These are phyloP conservation scores for Ophiognomonia clavigignenti-juglandacearum DNA, from an alignment of 2,329 filamentous ascomycete species.

Conservation along the genomic window DNA sequence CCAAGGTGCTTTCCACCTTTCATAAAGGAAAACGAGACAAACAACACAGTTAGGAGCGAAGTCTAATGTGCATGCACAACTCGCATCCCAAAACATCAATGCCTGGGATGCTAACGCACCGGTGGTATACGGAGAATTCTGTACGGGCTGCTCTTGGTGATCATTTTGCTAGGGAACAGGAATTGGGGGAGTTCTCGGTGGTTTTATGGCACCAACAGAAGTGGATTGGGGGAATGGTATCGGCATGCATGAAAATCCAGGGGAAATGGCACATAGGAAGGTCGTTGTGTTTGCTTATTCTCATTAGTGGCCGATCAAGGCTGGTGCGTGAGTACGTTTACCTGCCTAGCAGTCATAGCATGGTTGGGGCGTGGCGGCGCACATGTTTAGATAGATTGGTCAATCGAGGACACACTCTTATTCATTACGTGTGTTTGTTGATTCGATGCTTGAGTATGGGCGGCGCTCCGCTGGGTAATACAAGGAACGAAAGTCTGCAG, in stretches of 20 bases:
- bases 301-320: not conserved
- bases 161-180: conserved; percentile 7
- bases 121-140: not conserved
- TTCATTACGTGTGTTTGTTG: too few relatives aligned
- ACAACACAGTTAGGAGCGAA: not conserved
- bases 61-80: not conserved
- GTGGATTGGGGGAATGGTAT: conserved; percentile 1
- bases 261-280: not conserved
- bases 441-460: too few relatives aligned
- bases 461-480: too few relatives aligned
- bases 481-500: too few relatives aligned
- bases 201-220: conserved; percentile 5
- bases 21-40: conserved; percentile 40
- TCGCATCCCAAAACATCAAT: not conserved
- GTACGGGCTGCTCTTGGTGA: conserved; percentile 1
- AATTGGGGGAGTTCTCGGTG: conserved; percentile 6
- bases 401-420: conserved; percentile 7
- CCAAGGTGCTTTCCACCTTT: conserved; percentile 95
- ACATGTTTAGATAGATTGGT: conserved; percentile 16
- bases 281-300: conserved; percentile 7
- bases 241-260: conserved; percentile 12
- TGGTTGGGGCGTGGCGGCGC: conserved; percentile 9
- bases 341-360: not conserved
- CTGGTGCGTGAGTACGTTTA: conserved; percentile 9
- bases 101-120: conserved; percentile 1